Evolutionary conservation across 768 basidiomycete genomes (phyloP).

Genomic region (Scleroderma citrinum): DNA sequence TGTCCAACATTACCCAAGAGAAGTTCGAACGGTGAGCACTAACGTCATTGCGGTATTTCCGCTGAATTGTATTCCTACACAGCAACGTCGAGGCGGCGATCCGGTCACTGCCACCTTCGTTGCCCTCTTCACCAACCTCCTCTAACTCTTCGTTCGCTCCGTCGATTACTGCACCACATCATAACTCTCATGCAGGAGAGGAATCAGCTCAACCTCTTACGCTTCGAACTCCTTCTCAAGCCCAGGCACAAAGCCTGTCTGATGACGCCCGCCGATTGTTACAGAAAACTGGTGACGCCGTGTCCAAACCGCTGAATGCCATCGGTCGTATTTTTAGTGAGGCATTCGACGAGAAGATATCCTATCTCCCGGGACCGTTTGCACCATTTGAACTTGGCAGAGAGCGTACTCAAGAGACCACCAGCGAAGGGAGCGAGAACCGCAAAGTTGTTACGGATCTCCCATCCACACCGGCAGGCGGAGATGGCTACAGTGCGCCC

Average conservation of each 20-base stretch:
- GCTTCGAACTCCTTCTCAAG: conserved; percentile 45
- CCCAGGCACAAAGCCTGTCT: conserved; percentile 23
- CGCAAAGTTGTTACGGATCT: conserved; percentile 40
- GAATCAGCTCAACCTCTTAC: conserved; percentile 82
- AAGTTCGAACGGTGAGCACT: conserved; percentile 75
- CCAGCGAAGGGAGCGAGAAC: conserved; percentile 26
- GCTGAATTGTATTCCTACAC: conserved; percentile 5
- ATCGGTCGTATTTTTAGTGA: conserved; percentile 85
- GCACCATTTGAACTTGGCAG: conserved; percentile 60
- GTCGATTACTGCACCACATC: conserved; percentile 27
- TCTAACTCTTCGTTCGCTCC: conserved; percentile 31
- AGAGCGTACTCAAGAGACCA: conserved; percentile 39
- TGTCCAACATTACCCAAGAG: conserved; percentile 90
- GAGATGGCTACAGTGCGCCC: conserved; percentile 22
- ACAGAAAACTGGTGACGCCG: conserved; percentile 86
- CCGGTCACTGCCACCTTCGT: conserved; percentile 35
- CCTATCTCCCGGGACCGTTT: conserved; percentile 64
- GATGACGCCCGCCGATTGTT: conserved; percentile 80
- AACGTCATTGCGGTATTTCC: not conserved
- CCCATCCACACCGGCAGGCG: conserved; percentile 39
- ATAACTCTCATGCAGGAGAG: conserved; percentile 67
- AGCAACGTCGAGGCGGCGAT: conserved; percentile 61
- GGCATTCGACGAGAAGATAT: conserved; percentile 66
- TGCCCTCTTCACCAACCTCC: conserved; percentile 28
- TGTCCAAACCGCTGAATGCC: conserved; percentile 87